Percentiles rank a stretch among this genome's conserved stretches.
These are phyloP conservation scores for Pseudomonodictys pantanalensis DNA, from an alignment of 495 filamentous ascomycete genomes.

Conservation along the genomic window DNA sequence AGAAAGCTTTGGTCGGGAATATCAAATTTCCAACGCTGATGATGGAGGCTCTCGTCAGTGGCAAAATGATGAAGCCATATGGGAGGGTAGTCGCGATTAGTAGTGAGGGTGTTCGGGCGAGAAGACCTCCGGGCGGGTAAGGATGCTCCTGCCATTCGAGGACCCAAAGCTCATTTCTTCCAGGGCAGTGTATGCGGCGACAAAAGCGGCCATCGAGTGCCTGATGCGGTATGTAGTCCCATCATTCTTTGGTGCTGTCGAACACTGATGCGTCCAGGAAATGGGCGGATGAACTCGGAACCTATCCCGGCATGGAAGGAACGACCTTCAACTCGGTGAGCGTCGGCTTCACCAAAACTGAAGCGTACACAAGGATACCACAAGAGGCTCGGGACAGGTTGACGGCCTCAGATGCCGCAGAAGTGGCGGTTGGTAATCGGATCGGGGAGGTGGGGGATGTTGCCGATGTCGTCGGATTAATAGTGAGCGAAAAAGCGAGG, in stretches of 20 bases:
- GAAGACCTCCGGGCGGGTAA: slow-evolving; percentile 24
- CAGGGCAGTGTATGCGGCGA: slow-evolving; percentile 24
- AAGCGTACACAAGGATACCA: slow-evolving; percentile 24
- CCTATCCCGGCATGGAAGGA: slow-evolving; percentile 9
- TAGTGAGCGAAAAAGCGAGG: slow-evolving; percentile 29
- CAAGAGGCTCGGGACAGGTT: slow-evolving; percentile 1
- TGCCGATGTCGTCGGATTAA: slow-evolving; percentile 32
- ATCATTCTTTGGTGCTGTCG: background rate
- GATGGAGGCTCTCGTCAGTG: slow-evolving; percentile 26
- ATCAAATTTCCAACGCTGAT: slow-evolving; percentile 27
- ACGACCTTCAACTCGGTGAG: slow-evolving; percentile 28
- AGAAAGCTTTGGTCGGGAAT: slow-evolving; percentile 26
- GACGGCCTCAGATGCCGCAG: slow-evolving; percentile 20
- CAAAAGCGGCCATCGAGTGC: slow-evolving; percentile 24
- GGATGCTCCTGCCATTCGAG: background rate
- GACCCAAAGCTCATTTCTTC: background rate
- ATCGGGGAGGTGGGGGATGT: slow-evolving; percentile 30
- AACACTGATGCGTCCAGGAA: slow-evolving; percentile 3
- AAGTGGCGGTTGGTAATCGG: slow-evolving; percentile 28
- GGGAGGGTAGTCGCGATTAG: slow-evolving; percentile 29
- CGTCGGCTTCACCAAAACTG: slow-evolving; percentile 28
- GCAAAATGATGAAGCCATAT: slow-evolving; percentile 6
- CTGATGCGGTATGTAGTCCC: slow-evolving; percentile 17
- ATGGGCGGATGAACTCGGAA: slow-evolving; percentile 29
- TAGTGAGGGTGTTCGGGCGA: slow-evolving; percentile 23